A percentile compares a stretch with the other conserved stretches of the same genome.
These are phyloP conservation scores for Mytilinidion resinicola DNA, from an alignment of 495 filamentous ascomycete genomes.

Conservation along the genomic window DNA sequence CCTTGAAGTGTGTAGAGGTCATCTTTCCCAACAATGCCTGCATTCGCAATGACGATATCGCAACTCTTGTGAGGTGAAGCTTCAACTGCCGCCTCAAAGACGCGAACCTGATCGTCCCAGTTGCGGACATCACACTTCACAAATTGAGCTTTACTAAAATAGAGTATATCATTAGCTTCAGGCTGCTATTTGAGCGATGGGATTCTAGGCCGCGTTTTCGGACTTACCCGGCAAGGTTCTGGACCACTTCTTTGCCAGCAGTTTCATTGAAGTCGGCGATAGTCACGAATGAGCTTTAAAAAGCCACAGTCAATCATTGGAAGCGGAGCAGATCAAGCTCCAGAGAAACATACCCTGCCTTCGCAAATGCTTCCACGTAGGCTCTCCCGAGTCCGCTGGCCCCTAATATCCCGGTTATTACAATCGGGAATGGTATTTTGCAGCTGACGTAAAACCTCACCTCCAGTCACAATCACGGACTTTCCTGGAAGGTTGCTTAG, in stretches of 20 bases:
- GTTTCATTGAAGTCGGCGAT: slow-evolving; percentile 1
- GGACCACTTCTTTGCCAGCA: neutral
- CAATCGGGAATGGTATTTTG: neutral
- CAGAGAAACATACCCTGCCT: neutral
- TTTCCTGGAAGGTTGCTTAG: no score
- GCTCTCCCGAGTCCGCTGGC: neutral
- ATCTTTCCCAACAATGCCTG: slow-evolving; percentile 1
- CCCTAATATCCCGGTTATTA: neutral
- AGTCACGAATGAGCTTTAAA: slow-evolving; percentile 1
- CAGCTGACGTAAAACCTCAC: no score
- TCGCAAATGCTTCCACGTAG: neutral
- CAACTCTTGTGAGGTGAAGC: neutral
- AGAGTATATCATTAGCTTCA: neutral
- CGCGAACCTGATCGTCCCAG: neutral
- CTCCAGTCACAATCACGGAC: no score
- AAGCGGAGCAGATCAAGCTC: neutral
- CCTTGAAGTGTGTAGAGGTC: neutral
- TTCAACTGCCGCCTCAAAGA: neutral
- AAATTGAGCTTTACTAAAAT: neutral
- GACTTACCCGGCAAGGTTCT: neutral
- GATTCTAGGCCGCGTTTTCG: no score
- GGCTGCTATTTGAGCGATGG: neutral
- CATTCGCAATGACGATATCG: slow-evolving; percentile 9
- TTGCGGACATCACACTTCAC: slow-evolving; percentile 1
- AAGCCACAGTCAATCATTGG: neutral